phyloP scores from a whole-genome alignment of 2,329 filamentous ascomycete species.

The Penicillium sp. region DNA sequence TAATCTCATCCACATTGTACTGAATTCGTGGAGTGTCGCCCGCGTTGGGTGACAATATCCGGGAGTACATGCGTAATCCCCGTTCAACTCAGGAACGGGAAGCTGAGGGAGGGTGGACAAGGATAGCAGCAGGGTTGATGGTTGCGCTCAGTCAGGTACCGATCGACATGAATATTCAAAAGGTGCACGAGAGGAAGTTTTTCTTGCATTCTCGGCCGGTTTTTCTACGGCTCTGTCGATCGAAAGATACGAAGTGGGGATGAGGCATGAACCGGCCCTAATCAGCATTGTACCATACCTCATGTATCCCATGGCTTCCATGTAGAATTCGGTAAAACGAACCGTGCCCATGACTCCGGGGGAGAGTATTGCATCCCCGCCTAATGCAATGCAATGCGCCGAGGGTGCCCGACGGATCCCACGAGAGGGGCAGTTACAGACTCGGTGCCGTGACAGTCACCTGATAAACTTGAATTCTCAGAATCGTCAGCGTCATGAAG shows the following conservation, averaged over 20 bases:
- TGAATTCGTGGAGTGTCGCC: not conserved
- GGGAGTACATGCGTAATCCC: not conserved
- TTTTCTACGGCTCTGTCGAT: not conserved
- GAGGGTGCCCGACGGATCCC: slow-evolving; percentile 18
- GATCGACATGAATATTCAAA: slow-evolving; percentile 12
- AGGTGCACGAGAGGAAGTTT: slow-evolving; percentile 1
- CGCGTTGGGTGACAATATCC: not conserved
- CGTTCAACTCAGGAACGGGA: slow-evolving; percentile 15
- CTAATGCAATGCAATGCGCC: slow-evolving; percentile 29
- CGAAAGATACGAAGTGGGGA: not conserved
- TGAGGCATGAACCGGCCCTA: slow-evolving; percentile 15
- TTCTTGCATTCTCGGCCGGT: slow-evolving; percentile 2
- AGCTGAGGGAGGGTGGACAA: slow-evolving; percentile 6
- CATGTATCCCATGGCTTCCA: not conserved
- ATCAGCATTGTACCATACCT: not conserved
- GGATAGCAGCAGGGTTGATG: slow-evolving; percentile 9
- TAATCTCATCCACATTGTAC: not conserved
- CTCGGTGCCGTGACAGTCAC: slow-evolving; percentile 21
- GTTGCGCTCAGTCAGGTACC: slow-evolving; percentile 22
- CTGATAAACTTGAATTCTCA: slow-evolving; percentile 12
- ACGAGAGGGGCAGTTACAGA: slow-evolving; percentile 14
- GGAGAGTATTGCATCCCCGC: slow-evolving; percentile 16
- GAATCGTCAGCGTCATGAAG: not conserved
- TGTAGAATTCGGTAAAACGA: not conserved
- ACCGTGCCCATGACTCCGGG: slow-evolving; percentile 10